A percentile compares a stretch with the other conserved stretches of the same genome.
These are phyloP conservation scores for Phytophthora pinifolia DNA, from an alignment of 352 stramenopile genomes.

Conservation along the genomic window DNA sequence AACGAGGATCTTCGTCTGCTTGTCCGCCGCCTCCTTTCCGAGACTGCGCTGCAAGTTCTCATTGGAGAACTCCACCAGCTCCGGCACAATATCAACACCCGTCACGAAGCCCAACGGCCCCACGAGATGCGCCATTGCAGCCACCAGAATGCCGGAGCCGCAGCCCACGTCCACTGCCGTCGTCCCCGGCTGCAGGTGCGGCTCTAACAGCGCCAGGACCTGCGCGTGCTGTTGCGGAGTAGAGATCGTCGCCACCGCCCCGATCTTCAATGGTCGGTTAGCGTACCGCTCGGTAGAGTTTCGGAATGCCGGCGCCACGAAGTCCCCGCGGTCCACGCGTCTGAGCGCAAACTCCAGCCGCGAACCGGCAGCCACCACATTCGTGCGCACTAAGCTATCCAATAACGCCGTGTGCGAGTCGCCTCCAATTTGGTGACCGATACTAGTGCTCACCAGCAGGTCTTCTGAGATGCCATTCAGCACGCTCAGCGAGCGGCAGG, in stretches of 20 bases:
- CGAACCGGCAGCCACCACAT: constrained; percentile 56
- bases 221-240: constrained; percentile 86
- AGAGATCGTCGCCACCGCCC: constrained; percentile 79
- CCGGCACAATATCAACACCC: constrained; percentile 79
- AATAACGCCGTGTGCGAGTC: constrained; percentile 65
- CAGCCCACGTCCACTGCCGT: constrained; percentile 72
- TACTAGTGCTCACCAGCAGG: constrained; percentile 79
- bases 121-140: constrained; percentile 76
- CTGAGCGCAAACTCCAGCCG: constrained; percentile 65
- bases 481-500: constrained; percentile 50
- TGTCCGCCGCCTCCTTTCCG: constrained; percentile 33
- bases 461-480: constrained; percentile 79
- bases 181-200: constrained; percentile 64
- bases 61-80: constrained; percentile 68
- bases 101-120: constrained; percentile 51
- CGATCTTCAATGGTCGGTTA: constrained; percentile 80
- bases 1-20: constrained; percentile 44
- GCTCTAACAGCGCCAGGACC: constrained; percentile 65
- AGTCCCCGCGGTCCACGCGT: constrained; percentile 63
- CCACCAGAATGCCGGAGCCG: constrained; percentile 80
- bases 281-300: constrained; percentile 48
- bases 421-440: constrained; percentile 81
- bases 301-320: constrained; percentile 40
- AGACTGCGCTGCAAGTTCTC: constrained; percentile 59
- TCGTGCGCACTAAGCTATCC: constrained; percentile 75